Conservation (phyloP, 257 asterid species). For the Nemophila menziesii region DNA sequence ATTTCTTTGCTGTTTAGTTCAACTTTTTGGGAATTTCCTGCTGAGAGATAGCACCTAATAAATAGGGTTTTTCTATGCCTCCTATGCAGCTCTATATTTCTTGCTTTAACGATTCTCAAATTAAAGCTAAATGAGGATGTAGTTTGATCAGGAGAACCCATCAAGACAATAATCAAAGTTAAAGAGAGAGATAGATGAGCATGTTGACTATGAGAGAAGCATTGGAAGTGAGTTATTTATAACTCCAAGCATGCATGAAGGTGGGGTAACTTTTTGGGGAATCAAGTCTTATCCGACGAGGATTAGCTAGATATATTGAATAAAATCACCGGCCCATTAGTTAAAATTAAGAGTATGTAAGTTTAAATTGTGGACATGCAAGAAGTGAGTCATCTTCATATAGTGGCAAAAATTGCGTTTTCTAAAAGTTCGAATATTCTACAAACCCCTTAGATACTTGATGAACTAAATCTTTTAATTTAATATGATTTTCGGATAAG, state of each 20-base stretch:
- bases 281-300: neutral
- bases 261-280: too few species aligned
- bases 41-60: conserved; percentile 48
- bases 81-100: conserved; percentile 25
- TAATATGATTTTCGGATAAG: too few species aligned
- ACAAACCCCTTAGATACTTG: conserved; percentile 18
- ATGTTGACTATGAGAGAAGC: conserved; percentile 9
- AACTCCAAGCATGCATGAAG: too few species aligned
- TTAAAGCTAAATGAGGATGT: conserved; percentile 25
- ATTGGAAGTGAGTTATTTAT: conserved; percentile 22
- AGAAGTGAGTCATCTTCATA: conserved; percentile 13
- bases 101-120: conserved; percentile 31
- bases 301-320: too few species aligned
- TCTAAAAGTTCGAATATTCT: conserved; percentile 9
- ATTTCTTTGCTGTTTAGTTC: conserved; percentile 32
- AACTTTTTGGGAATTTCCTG: conserved; percentile 30
- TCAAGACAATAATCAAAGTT: conserved; percentile 1
- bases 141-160: conserved; percentile 19
- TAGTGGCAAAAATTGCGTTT: conserved; percentile 12
- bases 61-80: conserved; percentile 25
- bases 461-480: too few species aligned
- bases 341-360: neutral
- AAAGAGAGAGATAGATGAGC: conserved; percentile 6
- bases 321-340: conserved; percentile 14
- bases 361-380: neutral